Conservation (phyloP, 768 basidiomycete genomes). For the Tricholoma matsutake region DNA sequence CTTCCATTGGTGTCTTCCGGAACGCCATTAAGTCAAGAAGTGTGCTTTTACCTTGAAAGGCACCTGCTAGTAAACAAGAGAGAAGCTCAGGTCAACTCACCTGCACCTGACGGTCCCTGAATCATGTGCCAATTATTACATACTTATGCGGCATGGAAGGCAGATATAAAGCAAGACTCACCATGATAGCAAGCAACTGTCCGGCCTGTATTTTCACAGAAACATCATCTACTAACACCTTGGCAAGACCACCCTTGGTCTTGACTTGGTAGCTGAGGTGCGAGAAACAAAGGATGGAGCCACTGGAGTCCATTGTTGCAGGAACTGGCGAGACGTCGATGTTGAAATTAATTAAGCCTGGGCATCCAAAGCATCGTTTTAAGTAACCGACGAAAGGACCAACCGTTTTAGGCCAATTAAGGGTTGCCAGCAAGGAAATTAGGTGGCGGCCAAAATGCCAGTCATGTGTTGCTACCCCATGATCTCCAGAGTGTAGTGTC, state of each 20-base stretch:
- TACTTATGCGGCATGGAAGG: constrained; percentile 2
- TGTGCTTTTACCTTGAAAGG: constrained; percentile 39
- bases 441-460: too few relatives aligned
- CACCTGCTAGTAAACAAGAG: not conserved
- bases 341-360: too few relatives aligned
- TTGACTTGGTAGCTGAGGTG: constrained; percentile 33
- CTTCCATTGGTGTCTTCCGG: constrained; percentile 29
- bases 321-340: too few relatives aligned
- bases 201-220: constrained; percentile 37
- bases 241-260: constrained; percentile 20
- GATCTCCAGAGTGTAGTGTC: too few relatives aligned
- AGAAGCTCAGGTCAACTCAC: constrained; percentile 16
- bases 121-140: not conserved
- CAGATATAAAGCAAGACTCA: constrained; percentile 16
- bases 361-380: too few relatives aligned
- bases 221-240: constrained; percentile 37
- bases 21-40: constrained; percentile 45
- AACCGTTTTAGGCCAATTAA: too few relatives aligned
- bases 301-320: constrained; percentile 6
- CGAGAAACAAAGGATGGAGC: constrained; percentile 30
- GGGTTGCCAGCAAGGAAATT: too few relatives aligned
- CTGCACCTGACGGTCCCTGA: constrained; percentile 45
- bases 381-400: too few relatives aligned
- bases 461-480: too few relatives aligned
- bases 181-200: constrained; percentile 43